A percentile compares a stretch with the other conserved stretches of the same genome.
phyloP scores from a whole-genome alignment of 176 grass and related monocot species.

The Themeda triandra region DNA sequence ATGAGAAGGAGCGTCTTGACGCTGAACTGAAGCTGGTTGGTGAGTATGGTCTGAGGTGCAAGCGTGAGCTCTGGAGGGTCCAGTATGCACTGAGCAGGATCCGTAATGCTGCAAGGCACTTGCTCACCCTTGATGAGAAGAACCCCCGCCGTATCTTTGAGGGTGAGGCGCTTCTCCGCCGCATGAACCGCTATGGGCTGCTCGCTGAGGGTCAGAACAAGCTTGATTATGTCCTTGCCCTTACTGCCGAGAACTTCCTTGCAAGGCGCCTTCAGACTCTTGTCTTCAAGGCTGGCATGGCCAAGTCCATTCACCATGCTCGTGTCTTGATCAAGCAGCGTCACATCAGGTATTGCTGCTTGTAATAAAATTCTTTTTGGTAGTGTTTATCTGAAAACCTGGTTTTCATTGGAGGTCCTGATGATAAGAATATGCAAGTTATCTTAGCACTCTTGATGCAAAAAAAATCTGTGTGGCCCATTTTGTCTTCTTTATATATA shows the following conservation, averaged over 20 bases:
- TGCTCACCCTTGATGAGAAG: slow-evolving; percentile 74
- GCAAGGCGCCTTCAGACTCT: slow-evolving; percentile 66
- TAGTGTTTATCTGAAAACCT: background rate
- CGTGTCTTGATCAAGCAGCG: slow-evolving; percentile 76
- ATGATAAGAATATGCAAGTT: slow-evolving; percentile 32
- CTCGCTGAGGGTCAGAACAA: slow-evolving; percentile 73
- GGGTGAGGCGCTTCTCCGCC: slow-evolving; percentile 69
- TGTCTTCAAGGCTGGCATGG: slow-evolving; percentile 83
- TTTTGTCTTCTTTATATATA: background rate
- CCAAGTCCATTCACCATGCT: slow-evolving; percentile 74
- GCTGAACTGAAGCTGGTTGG: slow-evolving; percentile 68
- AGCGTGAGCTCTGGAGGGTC: slow-evolving; percentile 70
- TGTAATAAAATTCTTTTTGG: background rate
- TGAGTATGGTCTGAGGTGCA: slow-evolving; percentile 76
- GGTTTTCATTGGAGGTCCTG: background rate
- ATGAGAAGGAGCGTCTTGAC: slow-evolving; percentile 77
- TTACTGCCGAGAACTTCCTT: slow-evolving; percentile 78
- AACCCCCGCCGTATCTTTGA: slow-evolving; percentile 77
- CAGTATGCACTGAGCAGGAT: slow-evolving; percentile 68
- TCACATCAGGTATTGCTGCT: slow-evolving; percentile 48
- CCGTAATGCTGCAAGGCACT: slow-evolving; percentile 72
- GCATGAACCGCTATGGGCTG: slow-evolving; percentile 70
- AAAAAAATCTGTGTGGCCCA: slow-evolving; percentile 14
- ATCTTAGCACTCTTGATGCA: slow-evolving; percentile 24
- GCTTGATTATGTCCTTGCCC: slow-evolving; percentile 73